Base-by-base conservation (phyloP, 2,329 filamentous ascomycete genomes). In the Trichophyton schoenleinii region DNA sequence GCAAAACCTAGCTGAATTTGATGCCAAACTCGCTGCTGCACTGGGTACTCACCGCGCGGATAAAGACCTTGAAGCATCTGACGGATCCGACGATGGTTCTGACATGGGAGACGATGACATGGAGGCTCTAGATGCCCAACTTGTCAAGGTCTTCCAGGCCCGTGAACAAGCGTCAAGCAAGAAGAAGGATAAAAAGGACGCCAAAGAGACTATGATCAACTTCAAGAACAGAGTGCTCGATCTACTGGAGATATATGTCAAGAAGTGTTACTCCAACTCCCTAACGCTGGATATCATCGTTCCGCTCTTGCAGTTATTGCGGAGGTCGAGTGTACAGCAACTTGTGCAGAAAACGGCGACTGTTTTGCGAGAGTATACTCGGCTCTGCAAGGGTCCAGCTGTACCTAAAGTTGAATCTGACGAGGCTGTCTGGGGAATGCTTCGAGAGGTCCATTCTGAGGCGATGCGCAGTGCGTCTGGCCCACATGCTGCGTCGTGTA, bases 71-170 rank as follows among this genome's bases (percentile, higher is more conserved):
- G 82, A 85, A 64, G 75, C 74, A 15, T 78, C 80, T 1, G 81
- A 80, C 1, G 80, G 81, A 0, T 84, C 84, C 34, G 81, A 81
- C 8, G 79, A 79, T 11, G 83, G 82, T 63, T 85, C 83, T 2
- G 89, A 96, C 73, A 96, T 99, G 91, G 87, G 90, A 64, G 92
- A 97, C 74, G 91, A 92, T 18, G 87, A 96, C 71, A 97, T 97
- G 94, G 86, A 96, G 75, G 86, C 86, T 2, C 79, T 97, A 15
- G 92, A 97, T 68, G 82, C 83, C 9, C 87, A 92, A 70, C 83
- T 99, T 3, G 84, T 86, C 58, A 88, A 89, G 65, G 89, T 96
- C 64, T 95, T 97, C 80, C 85, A 86, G 66, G 86, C 91, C 66
- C 85, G 86, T 57, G 83, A 83, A 66, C 86, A 89, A 72, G 78